Percentiles rank a stretch among this genome's conserved stretches.
These are phyloP conservation scores for Trichoderma asperelloides DNA, from an alignment of 495 filamentous ascomycete genomes.

Conservation along the genomic window DNA sequence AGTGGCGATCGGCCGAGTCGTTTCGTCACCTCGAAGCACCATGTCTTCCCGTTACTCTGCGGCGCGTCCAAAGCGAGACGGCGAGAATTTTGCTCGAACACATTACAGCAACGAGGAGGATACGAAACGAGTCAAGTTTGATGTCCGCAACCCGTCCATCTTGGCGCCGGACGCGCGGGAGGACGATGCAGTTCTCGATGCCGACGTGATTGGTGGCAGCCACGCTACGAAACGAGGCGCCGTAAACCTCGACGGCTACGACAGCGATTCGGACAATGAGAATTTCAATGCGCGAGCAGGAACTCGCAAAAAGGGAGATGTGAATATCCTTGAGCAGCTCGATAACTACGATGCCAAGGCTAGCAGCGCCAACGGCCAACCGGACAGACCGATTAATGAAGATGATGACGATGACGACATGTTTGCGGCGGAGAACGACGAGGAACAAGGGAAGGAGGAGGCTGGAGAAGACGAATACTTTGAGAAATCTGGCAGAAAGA, in stretches of 20 bases:
- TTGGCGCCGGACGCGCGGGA: slow-evolving; percentile 68
- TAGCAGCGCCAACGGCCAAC: slow-evolving; percentile 24
- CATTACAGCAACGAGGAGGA: slow-evolving; percentile 53
- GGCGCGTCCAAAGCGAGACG: slow-evolving; percentile 71
- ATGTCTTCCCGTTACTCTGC: slow-evolving; percentile 59
- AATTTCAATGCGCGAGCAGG: slow-evolving; percentile 67
- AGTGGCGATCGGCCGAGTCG: not conserved
- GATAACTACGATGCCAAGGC: slow-evolving; percentile 30
- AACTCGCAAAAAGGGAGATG: slow-evolving; percentile 38
- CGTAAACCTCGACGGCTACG: slow-evolving; percentile 93
- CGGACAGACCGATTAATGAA: slow-evolving; percentile 28
- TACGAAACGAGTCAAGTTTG: slow-evolving; percentile 86
- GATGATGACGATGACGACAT: slow-evolving; percentile 80
- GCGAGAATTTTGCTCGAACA: slow-evolving; percentile 66
- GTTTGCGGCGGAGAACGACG: slow-evolving; percentile 76
- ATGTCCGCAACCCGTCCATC: slow-evolving; percentile 85
- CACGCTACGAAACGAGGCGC: slow-evolving; percentile 78
- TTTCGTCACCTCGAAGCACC: not conserved
- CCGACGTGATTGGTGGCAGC: slow-evolving; percentile 84
- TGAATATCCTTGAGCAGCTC: slow-evolving; percentile 33
- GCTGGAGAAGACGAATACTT: slow-evolving; percentile 46
- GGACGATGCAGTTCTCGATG: slow-evolving; percentile 69
- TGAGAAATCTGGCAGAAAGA: slow-evolving; percentile 47
- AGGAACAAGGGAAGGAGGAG: slow-evolving; percentile 39
- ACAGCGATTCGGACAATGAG: slow-evolving; percentile 89